Base-by-base conservation (phyloP, 1,284 basidiomycete species). In the Cryptococcus sp. region DNA sequence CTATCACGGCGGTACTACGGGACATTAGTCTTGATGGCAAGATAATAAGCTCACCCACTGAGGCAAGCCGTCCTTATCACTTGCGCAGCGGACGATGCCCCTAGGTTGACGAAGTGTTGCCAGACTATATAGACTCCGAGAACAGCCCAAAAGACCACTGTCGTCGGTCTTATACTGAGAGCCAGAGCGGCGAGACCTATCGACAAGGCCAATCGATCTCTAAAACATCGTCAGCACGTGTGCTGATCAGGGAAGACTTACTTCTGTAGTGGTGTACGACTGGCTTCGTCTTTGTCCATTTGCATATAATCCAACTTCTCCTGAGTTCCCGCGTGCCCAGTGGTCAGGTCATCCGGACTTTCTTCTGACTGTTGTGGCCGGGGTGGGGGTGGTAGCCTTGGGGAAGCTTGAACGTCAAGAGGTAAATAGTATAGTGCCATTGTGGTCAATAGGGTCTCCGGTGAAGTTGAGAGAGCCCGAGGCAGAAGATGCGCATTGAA, bases 401-500 rank as follows among this genome's bases (percentile, higher is more conserved):
- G 65, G 59, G 48, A 78, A 76, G n/a, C 13, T 45, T 22, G 8
- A 8, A 2, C n/a, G 16, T n/a, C n/a, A 45, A 45, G 42, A 0
- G 83, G 93, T 80, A 91, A 98, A 72, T 85, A 85, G 23, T 82
- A 82, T 51, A 97, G 82, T 0, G 93, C 93, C 40, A 89, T 79
- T 0, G 87, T 87, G 0, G 89, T 90, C 44, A 99, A 77, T 0
- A 90, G 86, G 0, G 93, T 93, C 74, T 99, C 96, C 20, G 93
- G 80, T 5, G 93, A 94, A 73, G 98, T 99, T 16, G 93, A 95
- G 41, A 99, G 82, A 0, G 93, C 91, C 20, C 96, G 85, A 5
- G 92, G 89, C 13, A 96, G 82, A 1, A 91, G 86, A 54, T 95
- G 83, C 0, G 86, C 86, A 72, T 95, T 85, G 80, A 97, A 99